Conservation (phyloP, 164 flowering plant genomes). For the Magnolia sinica region DNA sequence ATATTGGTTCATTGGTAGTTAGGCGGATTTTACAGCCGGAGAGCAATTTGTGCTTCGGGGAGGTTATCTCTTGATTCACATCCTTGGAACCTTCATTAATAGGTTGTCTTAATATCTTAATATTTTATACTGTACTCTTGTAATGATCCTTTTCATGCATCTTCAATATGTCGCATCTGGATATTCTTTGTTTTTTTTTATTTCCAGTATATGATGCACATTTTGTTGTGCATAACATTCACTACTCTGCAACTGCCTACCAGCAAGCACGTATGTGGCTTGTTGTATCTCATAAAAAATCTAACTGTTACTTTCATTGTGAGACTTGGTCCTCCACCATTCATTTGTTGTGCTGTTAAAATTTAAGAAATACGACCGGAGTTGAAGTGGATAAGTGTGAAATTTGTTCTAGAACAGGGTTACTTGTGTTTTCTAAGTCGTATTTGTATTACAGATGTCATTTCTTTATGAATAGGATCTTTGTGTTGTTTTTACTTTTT, state of each 20-base stretch:
- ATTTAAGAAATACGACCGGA: no score
- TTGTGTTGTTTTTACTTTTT: no score
- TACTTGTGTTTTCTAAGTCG: no score
- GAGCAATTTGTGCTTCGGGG: constrained; percentile 99
- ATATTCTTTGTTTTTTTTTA: background rate
- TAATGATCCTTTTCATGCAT: background rate
- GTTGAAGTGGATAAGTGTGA: no score
- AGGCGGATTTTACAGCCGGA: constrained; percentile 76
- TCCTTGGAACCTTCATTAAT: constrained; percentile 14
- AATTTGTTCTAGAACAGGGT: no score
- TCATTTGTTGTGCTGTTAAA: no score
- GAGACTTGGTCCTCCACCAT: no score
- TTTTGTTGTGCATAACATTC: background rate
- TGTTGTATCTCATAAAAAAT: background rate
- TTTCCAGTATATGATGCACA: background rate
- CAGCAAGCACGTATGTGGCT: background rate
- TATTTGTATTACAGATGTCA: no score
- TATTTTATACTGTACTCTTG: background rate
- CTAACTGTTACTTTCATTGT: no score
- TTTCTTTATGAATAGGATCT: no score
- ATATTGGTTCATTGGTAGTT: constrained; percentile 90
- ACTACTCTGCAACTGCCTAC: background rate
- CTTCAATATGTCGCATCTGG: background rate
- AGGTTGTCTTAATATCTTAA: background rate
- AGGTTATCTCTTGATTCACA: constrained; percentile 56